Evolutionary conservation across 2,329 filamentous ascomycete species (phyloP), one percentile per base, ranked within the genome.

Genomic region (Cucurbitaria berberidis): DNA sequence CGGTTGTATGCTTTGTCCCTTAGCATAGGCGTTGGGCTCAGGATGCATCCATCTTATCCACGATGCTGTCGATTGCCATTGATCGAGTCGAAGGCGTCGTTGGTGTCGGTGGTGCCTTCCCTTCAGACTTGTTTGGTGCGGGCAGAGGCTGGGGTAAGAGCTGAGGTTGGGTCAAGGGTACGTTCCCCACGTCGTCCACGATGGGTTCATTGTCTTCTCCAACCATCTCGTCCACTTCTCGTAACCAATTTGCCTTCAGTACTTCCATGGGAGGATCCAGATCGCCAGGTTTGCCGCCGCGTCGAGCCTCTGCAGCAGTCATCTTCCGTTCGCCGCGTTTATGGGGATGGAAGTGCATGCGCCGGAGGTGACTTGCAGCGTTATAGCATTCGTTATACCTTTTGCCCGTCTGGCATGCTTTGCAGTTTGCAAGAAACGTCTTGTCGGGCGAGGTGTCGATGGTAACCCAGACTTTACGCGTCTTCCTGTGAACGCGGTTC

Each of bases 301-400:
- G 77, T 61, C 83, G 80, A 70, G 85, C 82, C 53, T 82, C 83
- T 44, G 83, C 82, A 62, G 83, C 84, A 19, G 81, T 82, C 67
- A 77, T 77, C 49, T 84, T 80, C 15, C 84, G 82, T 55, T 74
- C 73, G 29, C 73, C 72, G 27, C 83, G 80, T 64, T 84, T 84
- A 62, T 83, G 82, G 0, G 84, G 88, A 69, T 89, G 90, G 80
- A 97, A 98, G 72, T 98, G 93, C 9, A 89, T 89, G 45, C 93
- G 86, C 27, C 93, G 84, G 19, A 98, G 83, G 73, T 98, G 93
- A 3, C 91, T 93, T 0, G 91, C 92, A 0, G 92, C 93, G 67
- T 97, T 97, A 76, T 98, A 97, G 77, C 96, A 95, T 27, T 90
- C 90, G 11, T 90, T 90, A 65, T 98, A 98, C 60, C 84, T 84